These are phyloP conservation scores for Calonectria leucothoes DNA, from an alignment of 2,329 filamentous ascomycete species.

Conservation along the genomic window DNA sequence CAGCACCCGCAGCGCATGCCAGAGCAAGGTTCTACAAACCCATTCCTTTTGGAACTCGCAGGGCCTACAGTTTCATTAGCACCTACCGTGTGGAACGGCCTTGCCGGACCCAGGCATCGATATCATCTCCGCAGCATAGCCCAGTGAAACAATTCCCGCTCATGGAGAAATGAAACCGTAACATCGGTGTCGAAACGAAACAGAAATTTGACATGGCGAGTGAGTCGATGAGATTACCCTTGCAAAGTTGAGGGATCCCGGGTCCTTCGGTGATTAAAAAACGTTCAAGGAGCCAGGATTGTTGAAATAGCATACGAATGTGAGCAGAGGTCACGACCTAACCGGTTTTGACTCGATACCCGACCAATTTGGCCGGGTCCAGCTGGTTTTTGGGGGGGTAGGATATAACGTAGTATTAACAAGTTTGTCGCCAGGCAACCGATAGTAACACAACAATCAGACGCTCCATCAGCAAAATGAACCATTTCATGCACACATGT, in stretches of 20 bases:
- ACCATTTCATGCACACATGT: background rate
- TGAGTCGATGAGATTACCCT: background rate
- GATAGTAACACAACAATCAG: background rate
- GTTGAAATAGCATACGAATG: background rate
- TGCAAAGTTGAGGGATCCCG: background rate
- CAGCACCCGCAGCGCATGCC: background rate
- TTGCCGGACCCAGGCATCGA: background rate
- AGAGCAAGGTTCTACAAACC: background rate
- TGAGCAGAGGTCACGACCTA: background rate
- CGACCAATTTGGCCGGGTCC: background rate
- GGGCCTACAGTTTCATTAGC: background rate
- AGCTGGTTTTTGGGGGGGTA: background rate
- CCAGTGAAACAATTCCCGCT: constrained; percentile 1
- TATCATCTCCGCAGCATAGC: background rate
- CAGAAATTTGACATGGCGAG: background rate
- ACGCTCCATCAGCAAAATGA: background rate
- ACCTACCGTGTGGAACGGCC: background rate
- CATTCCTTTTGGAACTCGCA: background rate
- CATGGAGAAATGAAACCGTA: constrained; percentile 3
- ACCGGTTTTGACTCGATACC: background rate
- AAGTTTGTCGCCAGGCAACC: background rate
- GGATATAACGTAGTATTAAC: background rate
- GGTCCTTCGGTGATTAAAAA: constrained; percentile 1
- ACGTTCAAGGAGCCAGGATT: background rate
- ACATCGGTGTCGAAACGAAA: constrained; percentile 1